A percentile compares a stretch with the other conserved stretches of the same genome.
phyloP scores from a whole-genome alignment of 148 eudicot genomes.

The Spergularia bocconei region DNA sequence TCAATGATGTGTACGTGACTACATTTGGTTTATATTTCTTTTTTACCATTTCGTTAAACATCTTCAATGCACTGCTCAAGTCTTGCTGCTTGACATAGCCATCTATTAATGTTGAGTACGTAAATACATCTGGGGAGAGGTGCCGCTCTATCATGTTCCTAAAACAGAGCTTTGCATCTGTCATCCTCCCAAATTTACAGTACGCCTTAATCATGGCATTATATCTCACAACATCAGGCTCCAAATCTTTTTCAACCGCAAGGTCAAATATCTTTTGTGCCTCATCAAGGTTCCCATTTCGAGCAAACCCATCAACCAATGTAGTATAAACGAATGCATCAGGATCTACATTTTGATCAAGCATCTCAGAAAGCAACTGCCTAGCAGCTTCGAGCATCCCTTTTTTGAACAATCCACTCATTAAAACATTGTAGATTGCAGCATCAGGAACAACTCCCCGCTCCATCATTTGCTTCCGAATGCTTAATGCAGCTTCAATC shows the following conservation, averaged over 20 bases:
- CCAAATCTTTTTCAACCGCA: constrained; percentile 42
- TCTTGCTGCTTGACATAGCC: constrained; percentile 78
- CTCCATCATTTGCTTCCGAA: constrained; percentile 65
- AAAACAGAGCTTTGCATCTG: constrained; percentile 57
- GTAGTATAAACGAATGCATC: constrained; percentile 72
- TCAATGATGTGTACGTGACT: constrained; percentile 80
- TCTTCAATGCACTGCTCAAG: constrained; percentile 50
- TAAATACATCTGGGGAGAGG: constrained; percentile 63
- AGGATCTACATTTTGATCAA: constrained; percentile 59
- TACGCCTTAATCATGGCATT: constrained; percentile 87
- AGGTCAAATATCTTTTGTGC: constrained; percentile 67
- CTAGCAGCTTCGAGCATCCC: constrained; percentile 60
- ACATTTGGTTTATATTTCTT: constrained; percentile 70
- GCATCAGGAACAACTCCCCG: constrained; percentile 69
- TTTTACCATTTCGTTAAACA: constrained; percentile 51
- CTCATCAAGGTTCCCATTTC: constrained; percentile 60
- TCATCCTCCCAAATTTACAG: constrained; percentile 75
- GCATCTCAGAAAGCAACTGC: constrained; percentile 70
- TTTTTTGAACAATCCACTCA: constrained; percentile 70
- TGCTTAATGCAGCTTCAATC: constrained; percentile 56
- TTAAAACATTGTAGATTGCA: constrained; percentile 70
- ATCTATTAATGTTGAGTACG: constrained; percentile 83
- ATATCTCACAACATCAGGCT: constrained; percentile 69
- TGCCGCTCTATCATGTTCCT: constrained; percentile 42
- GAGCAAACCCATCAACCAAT: constrained; percentile 67